Evolutionary conservation across 768 basidiomycete genomes (phyloP).

Genomic region (Lactarius akahatsu): DNA sequence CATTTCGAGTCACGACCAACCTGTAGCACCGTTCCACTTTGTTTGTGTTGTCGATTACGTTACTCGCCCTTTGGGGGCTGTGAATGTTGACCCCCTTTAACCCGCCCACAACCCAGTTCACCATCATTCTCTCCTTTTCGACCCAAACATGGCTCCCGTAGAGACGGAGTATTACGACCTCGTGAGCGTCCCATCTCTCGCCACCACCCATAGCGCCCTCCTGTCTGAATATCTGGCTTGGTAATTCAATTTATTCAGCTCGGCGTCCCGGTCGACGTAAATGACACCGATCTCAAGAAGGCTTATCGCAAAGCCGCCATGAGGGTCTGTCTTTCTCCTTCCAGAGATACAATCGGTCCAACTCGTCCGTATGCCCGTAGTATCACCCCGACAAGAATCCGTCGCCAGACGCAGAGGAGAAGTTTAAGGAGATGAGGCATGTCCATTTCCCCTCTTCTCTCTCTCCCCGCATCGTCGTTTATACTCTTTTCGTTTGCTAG

Average conservation of each 20-base stretch:
- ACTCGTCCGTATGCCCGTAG: conserved; percentile 45
- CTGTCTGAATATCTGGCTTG: conserved; percentile 9
- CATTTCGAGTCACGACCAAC: background rate
- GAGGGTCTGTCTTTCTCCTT: conserved; percentile 52
- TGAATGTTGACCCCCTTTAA: background rate
- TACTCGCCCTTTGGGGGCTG: background rate
- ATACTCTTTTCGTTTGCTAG: conserved; percentile 40
- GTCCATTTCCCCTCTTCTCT: conserved; percentile 27
- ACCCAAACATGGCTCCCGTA: conserved; percentile 67
- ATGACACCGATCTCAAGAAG: conserved; percentile 86
- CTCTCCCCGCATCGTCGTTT: conserved; percentile 4
- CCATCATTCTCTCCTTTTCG: background rate
- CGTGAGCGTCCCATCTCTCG: conserved; percentile 33
- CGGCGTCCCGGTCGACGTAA: conserved; percentile 66
- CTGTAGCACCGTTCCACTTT: background rate
- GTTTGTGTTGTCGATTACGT: conserved; percentile 4
- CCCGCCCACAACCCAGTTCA: background rate
- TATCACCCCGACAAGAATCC: conserved; percentile 96
- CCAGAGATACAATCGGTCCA: background rate
- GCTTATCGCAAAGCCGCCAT: conserved; percentile 94
- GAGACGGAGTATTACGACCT: conserved; percentile 89
- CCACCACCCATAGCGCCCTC: conserved; percentile 37
- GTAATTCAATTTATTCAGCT: conserved; percentile 45
- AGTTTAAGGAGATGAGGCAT: conserved; percentile 95
- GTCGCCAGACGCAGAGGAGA: conserved; percentile 89